Base-by-base conservation (phyloP, 2,329 filamentous ascomycete genomes). In the Calonectria henricotiae region DNA sequence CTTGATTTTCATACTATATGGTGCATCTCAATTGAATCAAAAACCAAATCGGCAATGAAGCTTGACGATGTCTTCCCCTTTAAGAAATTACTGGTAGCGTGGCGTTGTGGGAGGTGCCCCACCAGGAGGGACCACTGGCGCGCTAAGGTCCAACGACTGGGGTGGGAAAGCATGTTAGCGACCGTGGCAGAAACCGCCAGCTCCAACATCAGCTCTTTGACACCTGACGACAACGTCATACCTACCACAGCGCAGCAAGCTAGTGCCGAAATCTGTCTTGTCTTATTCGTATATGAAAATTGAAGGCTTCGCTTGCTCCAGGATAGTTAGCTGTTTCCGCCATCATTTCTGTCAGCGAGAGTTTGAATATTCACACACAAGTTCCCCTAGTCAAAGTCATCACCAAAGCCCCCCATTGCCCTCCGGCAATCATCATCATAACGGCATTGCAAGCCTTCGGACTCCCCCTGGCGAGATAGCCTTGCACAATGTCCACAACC, bases 401-500 rank as follows among this genome's bases (percentile, higher is more conserved):
- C 51, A 7, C 37, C 25, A 37, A 30, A 51, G 41, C 61, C 54
- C 32, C 25, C 23, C 37, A 12, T n/a, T 37, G 30, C 37, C 37
- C 49, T 30, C 54, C 12, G 23, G 25, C 49, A 47, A 54, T 37
- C 51, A 2, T 20, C n/a, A 25, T 23, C 44, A 43, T 35, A 43
- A 43, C 55, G n/a, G 23, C 55, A n/a, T 15, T 30, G 20, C 35
- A 60, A 43, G 23, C 30, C 49, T 15, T 7, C 37, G 17, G n/a
- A 41, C 30, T 44, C 44, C 6, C 35, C 62, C 20, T 20, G 9
- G 44, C 15, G 37, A 27, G 30, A 9, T 11, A 23, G 32, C 41
- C 25, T 13, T 27, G 25, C 46, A 70, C 49, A 71, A 77, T 75
- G 63, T 51, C 60, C 43, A 23, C 69, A 35, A 67, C 39, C 27